A percentile compares a stretch with the other conserved stretches of the same genome.
Conservation (phyloP, 2,329 filamentous ascomycete genomes). For the Apiospora hydei region DNA sequence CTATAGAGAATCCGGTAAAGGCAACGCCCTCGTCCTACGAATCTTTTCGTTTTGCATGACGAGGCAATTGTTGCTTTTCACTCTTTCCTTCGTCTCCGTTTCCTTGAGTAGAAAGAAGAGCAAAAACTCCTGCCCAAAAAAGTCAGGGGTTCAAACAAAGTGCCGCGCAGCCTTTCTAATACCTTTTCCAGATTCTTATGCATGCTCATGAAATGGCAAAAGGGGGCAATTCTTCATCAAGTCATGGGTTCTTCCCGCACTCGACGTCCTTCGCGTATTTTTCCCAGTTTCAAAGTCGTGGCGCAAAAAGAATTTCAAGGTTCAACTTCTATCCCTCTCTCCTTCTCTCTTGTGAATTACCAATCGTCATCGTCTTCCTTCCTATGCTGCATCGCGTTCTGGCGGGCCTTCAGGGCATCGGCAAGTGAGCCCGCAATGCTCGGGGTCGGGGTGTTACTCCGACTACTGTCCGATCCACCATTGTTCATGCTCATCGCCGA, state of each 20-base stretch:
- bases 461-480: constrained; percentile 66
- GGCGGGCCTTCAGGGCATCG: constrained; percentile 78
- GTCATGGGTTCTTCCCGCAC: constrained; percentile 6
- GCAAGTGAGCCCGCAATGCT: constrained; percentile 78
- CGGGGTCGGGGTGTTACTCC: constrained; percentile 74
- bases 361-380: constrained; percentile 75
- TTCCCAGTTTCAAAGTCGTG: not conserved
- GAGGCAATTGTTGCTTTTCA: not conserved
- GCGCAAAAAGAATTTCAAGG: not conserved
- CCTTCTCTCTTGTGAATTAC: constrained; percentile 46
- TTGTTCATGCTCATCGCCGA: constrained; percentile 70
- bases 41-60: not conserved
- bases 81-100: not conserved
- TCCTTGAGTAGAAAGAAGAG: not conserved
- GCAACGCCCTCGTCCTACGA: not conserved
- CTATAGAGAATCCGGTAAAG: not conserved
- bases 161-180: constrained; percentile 6
- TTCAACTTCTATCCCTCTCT: not conserved
- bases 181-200: not conserved
- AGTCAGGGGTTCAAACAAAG: not conserved
- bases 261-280: not conserved
- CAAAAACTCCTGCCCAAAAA: not conserved
- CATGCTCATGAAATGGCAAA: constrained; percentile 17
- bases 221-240: constrained; percentile 4
- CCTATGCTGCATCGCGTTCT: constrained; percentile 77